phyloP scores from a whole-genome alignment of 345 rosid species.

The Gossypium raimondii region DNA sequence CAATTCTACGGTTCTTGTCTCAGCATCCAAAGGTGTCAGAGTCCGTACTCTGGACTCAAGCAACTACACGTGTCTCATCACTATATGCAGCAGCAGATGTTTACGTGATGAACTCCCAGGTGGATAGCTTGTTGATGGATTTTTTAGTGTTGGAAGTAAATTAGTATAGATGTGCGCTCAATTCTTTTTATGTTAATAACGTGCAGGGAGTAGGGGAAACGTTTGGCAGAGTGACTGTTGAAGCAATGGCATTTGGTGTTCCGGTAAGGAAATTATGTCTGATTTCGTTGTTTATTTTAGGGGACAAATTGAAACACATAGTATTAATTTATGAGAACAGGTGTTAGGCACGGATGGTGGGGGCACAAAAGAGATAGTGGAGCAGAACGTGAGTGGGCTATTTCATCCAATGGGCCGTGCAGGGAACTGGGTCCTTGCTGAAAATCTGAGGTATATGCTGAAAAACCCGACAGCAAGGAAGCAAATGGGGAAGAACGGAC shows the following conservation, averaged over 20 bases:
- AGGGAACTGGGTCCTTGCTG: constrained; percentile 51
- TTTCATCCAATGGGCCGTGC: constrained; percentile 66
- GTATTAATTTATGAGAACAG: constrained; percentile 24
- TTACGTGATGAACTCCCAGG: constrained; percentile 92
- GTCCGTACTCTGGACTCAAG: constrained; percentile 73
- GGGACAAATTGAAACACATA: not conserved
- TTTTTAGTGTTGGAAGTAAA: no score
- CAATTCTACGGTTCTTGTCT: constrained; percentile 52
- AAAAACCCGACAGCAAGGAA: constrained; percentile 45
- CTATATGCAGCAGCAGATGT: constrained; percentile 96
- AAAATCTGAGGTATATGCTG: constrained; percentile 50
- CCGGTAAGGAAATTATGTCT: constrained; percentile 42
- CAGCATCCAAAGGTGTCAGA: constrained; percentile 56
- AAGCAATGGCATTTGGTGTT: constrained; percentile 96
- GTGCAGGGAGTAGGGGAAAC: constrained; percentile 87
- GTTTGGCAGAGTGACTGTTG: constrained; percentile 95
- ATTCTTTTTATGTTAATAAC: not conserved
- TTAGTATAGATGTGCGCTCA: no score
- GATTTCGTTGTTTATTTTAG: not conserved
- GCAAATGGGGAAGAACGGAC: constrained; percentile 63
- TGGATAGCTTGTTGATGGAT: constrained; percentile 19
- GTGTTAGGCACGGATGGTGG: constrained; percentile 92
- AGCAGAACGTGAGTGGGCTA: constrained; percentile 76
- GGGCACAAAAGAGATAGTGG: constrained; percentile 81
- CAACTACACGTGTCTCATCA: constrained; percentile 82